phyloP scores from a whole-genome alignment of 148 eudicot genomes.

The Persicaria tinctoria region DNA sequence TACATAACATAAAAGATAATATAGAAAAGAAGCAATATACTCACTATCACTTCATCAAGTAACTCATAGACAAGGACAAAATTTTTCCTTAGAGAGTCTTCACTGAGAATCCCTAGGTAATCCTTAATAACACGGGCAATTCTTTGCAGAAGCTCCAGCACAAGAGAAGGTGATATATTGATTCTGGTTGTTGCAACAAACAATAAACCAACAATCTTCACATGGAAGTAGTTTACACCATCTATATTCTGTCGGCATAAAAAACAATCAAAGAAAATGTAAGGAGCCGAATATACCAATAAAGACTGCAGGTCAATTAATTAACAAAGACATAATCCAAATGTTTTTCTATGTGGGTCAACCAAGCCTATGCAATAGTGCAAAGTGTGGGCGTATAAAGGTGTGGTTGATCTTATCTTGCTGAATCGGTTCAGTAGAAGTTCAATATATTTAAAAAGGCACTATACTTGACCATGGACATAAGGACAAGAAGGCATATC shows the following conservation, averaged over 20 bases:
- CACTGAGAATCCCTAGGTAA: slow-evolving; percentile 91
- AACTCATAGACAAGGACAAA: slow-evolving; percentile 94
- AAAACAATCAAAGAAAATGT: slow-evolving; percentile 20
- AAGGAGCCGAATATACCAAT: background rate
- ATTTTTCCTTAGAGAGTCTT: slow-evolving; percentile 82
- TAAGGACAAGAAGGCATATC: background rate
- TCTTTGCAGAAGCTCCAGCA: slow-evolving; percentile 87
- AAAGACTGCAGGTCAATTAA: background rate
- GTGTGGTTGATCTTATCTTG: background rate
- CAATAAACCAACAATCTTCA: slow-evolving; percentile 85
- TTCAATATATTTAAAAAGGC: background rate
- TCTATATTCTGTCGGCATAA: slow-evolving; percentile 57
- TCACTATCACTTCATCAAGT: slow-evolving; percentile 93
- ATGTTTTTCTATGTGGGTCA: background rate
- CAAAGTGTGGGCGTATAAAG: background rate
- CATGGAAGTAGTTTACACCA: slow-evolving; percentile 96
- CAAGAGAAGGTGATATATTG: slow-evolving; percentile 79
- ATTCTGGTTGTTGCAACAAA: slow-evolving; percentile 95
- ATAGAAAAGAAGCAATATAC: slow-evolving; percentile 21
- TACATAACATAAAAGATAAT: background rate
- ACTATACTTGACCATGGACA: background rate
- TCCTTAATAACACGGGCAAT: slow-evolving; percentile 92
- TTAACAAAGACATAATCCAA: background rate
- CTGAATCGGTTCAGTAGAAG: background rate
- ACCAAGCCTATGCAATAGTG: background rate